These are phyloP conservation scores for Venturiaceae sp. DNA, from an alignment of 2,329 filamentous ascomycete species.

Conservation along the genomic window DNA sequence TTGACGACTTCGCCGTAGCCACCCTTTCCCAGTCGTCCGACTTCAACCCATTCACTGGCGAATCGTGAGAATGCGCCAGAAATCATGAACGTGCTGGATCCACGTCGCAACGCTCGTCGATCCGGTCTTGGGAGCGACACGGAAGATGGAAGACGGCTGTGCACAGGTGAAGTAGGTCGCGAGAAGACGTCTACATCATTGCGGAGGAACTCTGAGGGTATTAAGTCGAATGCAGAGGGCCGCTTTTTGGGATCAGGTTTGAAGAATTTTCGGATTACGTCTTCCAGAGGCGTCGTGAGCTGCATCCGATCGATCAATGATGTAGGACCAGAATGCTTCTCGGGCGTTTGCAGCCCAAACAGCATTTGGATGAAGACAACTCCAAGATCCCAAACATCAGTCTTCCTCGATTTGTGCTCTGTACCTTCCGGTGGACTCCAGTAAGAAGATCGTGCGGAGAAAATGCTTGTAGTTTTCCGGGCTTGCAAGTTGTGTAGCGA, in stretches of 20 bases:
- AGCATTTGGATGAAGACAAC: conserved; percentile 90
- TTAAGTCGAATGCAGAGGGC: conserved; percentile 67
- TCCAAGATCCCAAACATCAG: conserved; percentile 92
- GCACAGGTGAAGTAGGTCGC: conserved; percentile 24
- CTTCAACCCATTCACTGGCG: conserved; percentile 80
- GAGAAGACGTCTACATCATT: conserved; percentile 36
- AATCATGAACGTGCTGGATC: conserved; percentile 3
- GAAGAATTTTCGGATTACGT: conserved; percentile 78
- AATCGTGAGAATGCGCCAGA: conserved; percentile 53
- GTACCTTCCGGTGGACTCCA: conserved; percentile 72
- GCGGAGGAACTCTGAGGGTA: conserved; percentile 47
- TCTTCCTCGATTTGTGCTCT: conserved; percentile 55
- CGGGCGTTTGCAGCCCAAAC: conserved; percentile 68
- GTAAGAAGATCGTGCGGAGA: conserved; percentile 63
- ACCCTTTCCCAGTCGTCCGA: conserved; percentile 80
- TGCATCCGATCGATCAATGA: conserved; percentile 61
- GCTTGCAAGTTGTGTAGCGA: conserved; percentile 54
- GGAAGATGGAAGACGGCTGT: conserved; percentile 22
- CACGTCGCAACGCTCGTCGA: conserved; percentile 3
- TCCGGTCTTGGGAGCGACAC: conserved; percentile 18
- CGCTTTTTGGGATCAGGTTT: conserved; percentile 74
- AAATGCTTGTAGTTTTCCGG: conserved; percentile 40
- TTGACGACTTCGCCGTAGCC: conserved; percentile 96
- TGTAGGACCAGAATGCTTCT: conserved; percentile 70
- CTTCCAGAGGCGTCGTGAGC: conserved; percentile 65